These are phyloP conservation scores for Suillus occidentalis DNA, from an alignment of 768 basidiomycete species.

Conservation along the genomic window DNA sequence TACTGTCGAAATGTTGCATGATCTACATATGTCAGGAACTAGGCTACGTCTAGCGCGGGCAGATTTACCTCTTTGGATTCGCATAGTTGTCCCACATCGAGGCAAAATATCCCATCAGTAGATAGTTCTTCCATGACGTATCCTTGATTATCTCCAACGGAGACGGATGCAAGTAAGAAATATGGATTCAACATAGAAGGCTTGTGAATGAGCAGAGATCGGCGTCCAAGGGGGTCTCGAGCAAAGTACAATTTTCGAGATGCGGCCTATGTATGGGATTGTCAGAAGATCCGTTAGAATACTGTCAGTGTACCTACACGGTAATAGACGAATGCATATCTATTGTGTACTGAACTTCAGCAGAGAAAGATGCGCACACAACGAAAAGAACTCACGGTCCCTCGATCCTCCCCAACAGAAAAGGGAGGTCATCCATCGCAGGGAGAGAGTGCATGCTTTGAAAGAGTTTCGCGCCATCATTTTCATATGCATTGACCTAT, in stretches of 20 bases:
- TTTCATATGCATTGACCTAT: conserved; percentile 61
- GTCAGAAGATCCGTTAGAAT: conserved; percentile 3
- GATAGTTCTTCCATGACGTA: conserved; percentile 62
- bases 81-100: conserved; percentile 42
- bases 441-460: conserved; percentile 24
- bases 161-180: conserved; percentile 67
- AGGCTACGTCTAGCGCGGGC: neutral
- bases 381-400: conserved; percentile 65
- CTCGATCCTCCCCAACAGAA: conserved; percentile 62
- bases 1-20: conserved; percentile 18
- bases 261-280: conserved; percentile 34
- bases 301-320: conserved; percentile 46
- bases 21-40: conserved; percentile 19
- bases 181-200: conserved; percentile 50
- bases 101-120: conserved; percentile 54
- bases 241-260: conserved; percentile 63
- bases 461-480: conserved; percentile 67
- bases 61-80: conserved; percentile 27
- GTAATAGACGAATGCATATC: conserved; percentile 82
- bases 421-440: conserved; percentile 42
- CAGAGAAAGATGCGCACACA: neutral
- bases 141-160: conserved; percentile 45
- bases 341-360: conserved; percentile 27
- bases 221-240: conserved; percentile 81
- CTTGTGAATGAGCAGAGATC: conserved; percentile 76